phyloP scores from a whole-genome alignment of 2,329 filamentous ascomycete species.

The Lecanicillium sp. region DNA sequence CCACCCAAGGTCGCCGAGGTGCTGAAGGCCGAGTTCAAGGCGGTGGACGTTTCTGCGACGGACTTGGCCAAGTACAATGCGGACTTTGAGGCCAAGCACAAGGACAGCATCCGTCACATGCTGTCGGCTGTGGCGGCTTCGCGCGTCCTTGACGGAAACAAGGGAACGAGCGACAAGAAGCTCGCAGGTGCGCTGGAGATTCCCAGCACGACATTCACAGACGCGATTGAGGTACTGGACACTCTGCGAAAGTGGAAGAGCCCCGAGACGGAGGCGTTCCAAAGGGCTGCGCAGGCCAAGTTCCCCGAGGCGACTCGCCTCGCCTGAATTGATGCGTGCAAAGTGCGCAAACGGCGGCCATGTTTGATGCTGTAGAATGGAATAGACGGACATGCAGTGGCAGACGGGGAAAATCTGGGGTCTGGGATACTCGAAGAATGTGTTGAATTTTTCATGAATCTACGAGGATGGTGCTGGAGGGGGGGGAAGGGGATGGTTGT shows the following conservation, averaged over 20 bases:
- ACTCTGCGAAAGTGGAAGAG: conserved; percentile 45
- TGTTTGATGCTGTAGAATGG: conserved; percentile 6
- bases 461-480: too few species aligned
- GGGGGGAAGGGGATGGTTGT: too few species aligned
- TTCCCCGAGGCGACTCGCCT: conserved; percentile 47
- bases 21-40: conserved; percentile 61
- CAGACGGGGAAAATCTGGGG: neutral
- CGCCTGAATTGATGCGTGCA: conserved; percentile 16
- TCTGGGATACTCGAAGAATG: neutral
- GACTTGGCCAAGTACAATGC: conserved; percentile 61
- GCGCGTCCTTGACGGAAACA: conserved; percentile 52
- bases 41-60: conserved; percentile 45
- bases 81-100: conserved; percentile 57
- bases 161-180: conserved; percentile 53
- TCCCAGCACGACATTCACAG: conserved; percentile 44
- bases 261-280: conserved; percentile 41
- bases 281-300: conserved; percentile 41
- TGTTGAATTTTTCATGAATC: too few species aligned
- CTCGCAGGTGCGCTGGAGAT: conserved; percentile 53
- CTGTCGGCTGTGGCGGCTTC: conserved; percentile 58
- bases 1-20: conserved; percentile 61
- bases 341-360: neutral
- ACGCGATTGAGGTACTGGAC: conserved; percentile 44
- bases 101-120: conserved; percentile 54
- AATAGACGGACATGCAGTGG: too few species aligned